Percentiles rank a stretch among this genome's conserved stretches.
Evolutionary conservation across 2,329 filamentous ascomycete genomes (phyloP).

Genomic region (Biscogniauxia marginata): DNA sequence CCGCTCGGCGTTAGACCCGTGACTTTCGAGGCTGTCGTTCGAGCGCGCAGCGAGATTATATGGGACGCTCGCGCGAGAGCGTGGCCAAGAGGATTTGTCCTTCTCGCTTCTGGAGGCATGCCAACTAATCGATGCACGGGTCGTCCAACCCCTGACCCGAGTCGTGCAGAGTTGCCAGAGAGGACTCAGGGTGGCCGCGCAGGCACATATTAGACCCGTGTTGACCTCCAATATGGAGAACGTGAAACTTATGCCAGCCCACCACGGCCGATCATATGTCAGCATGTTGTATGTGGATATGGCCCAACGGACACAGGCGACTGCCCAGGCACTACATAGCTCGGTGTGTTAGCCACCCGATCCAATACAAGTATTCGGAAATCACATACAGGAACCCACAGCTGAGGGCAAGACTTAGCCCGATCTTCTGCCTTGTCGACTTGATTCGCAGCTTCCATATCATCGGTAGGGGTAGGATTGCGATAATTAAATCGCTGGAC

Average conservation of each 20-base stretch:
- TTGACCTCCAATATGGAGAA: conserved; percentile 33
- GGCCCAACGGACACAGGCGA: conserved; percentile 28
- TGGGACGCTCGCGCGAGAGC: background rate
- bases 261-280: conserved; percentile 30
- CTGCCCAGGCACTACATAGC: conserved; percentile 28
- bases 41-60: conserved; percentile 3
- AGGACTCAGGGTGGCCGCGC: conserved; percentile 28
- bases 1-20: background rate
- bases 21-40: conserved; percentile 7
- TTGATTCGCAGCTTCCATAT: conserved; percentile 29
- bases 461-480: conserved; percentile 27
- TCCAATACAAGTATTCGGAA: background rate
- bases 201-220: conserved; percentile 31
- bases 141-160: conserved; percentile 17
- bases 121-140: conserved; percentile 16
- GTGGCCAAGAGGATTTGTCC: background rate
- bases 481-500: conserved; percentile 32
- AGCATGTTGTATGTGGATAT: conserved; percentile 31
- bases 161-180: conserved; percentile 20
- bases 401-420: conserved; percentile 28
- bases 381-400: conserved; percentile 28
- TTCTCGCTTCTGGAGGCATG: conserved; percentile 20
- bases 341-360: conserved; percentile 11
- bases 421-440: conserved; percentile 27
- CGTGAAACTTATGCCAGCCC: conserved; percentile 30